Base-by-base conservation (phyloP, 306 rosid genomes). In the Glycine tomentella region DNA sequence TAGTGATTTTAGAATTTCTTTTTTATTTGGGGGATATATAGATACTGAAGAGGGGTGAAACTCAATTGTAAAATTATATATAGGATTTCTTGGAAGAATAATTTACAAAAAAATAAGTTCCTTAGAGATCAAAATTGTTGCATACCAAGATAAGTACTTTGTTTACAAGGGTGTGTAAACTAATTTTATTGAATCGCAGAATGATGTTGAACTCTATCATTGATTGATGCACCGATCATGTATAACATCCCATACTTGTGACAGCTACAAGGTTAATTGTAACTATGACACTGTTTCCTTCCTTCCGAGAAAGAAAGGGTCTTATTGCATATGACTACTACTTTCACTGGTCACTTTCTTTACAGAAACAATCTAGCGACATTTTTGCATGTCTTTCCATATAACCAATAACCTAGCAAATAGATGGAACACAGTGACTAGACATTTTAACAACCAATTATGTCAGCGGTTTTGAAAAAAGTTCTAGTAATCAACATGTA, bases 21-120 rank as follows among this genome's bases (percentile, higher is more conserved):
- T 25, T 48, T 75, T 75, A n/a, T 81, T 87, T 71, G 58, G 81
- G 74, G 59, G 78, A 65, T 61, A 72, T 67, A 74, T 74, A 77
- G 31, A 25, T 25, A 25, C 73, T 73, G 69, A 80, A 59, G 64
- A 69, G 84, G 73, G 75, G 59, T 20, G 51, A 63, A 72, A 58
- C 40, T 64, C 77, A 86, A 81, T 64, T 82, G 89, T 90, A 90
- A 79, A 87, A 82, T 81, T 76, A 83, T 79, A 81, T 76, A 83
- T 79, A 81, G 78, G 65, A 74, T 80, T n/a, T 73, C 68, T 80
- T 67, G 82, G 82, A 61, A 80, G 61, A 83, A 67, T 48, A 76
- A 67, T 36, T 53, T 74, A 84, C 82, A 56, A 42, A 80, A 20
- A 31, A 78, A 69, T 80, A 48, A 75, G 55, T 11, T 59, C 9